Base-by-base conservation (phyloP, 768 basidiomycete species). In the Suillus clintonianus region DNA sequence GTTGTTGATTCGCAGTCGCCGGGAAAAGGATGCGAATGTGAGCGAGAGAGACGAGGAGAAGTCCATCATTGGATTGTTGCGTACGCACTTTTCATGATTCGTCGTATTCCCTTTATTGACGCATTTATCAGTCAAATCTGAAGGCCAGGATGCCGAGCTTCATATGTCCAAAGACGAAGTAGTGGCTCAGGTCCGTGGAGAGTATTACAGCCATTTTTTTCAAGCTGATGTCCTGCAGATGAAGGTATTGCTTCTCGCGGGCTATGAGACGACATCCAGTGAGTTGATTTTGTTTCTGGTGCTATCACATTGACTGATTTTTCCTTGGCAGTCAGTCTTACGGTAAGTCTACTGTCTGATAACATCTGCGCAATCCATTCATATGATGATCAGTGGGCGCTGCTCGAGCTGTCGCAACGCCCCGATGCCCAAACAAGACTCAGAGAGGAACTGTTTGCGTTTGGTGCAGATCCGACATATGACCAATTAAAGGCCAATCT, bases 371-470 rank as follows among this genome's bases (percentile, higher is more conserved):
- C 0, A 27, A 41, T 27, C 2, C 56, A n/a, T 17, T 4, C 2
- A 15, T 51, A 7, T 14, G 3, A 8, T 11, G 2, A 42, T 19
- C 27, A 83, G 83, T 88, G 87, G 86, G 82, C 84, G 1, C 74
- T 89, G 0, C 80, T 88, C n/a, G 86, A 88, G 65, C 77, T 88
- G 0, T 79, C 76, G 2, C 77, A 76, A 34, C 70, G 83, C 61
- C 79, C 73, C 0, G 77, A 83, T 30, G 73, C 78, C 10, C 86
- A 88, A 70, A 69, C 74, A n/a, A 81, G 75, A 51, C 71, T 88
- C 6, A 80, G 86, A 43, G 75, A 81, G 3, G 86, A 89, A 56
- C 77, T 88, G 17, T 62, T 75, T 5, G 69, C 75, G 22, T 81
- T 82, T 56, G 72, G 67, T 5, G 47, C 64, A 24, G 86, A 87